phyloP scores from a whole-genome alignment of 225 moss, liverwort and hornwort genomes.

The Anthoceros angustus region DNA sequence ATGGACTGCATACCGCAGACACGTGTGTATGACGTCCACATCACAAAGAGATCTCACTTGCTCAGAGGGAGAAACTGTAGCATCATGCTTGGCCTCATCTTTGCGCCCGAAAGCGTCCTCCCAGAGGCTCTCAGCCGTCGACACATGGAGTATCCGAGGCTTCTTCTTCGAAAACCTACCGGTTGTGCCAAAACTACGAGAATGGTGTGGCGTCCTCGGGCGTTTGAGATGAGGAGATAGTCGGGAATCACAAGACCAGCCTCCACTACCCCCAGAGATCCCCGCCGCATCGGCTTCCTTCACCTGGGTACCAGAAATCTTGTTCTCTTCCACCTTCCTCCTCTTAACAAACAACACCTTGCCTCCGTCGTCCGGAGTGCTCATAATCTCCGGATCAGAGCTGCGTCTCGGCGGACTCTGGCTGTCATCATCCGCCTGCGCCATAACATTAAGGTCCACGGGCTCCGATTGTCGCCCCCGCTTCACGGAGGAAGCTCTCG shows the following conservation, averaged over 20 bases:
- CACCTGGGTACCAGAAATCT: no score
- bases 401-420: no score
- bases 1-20: neutral
- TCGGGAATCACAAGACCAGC: neutral
- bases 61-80: neutral
- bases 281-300: neutral
- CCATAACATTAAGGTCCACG: no score
- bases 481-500: no score
- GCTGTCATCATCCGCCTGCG: no score
- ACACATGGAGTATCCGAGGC: neutral
- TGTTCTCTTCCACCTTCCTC: no score
- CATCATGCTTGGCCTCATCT: neutral
- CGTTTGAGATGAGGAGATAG: neutral
- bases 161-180: neutral
- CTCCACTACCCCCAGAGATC: neutral
- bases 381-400: no score
- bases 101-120: neutral
- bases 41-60: neutral
- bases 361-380: no score
- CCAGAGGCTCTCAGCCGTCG: neutral
- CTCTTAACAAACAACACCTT: no score
- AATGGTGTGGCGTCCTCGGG: neutral
- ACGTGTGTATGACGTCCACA: neutral
- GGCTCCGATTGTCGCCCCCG: no score
- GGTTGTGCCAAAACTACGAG: neutral